Evolutionary conservation across 805 yeast species (phyloP).

Genomic region (Sugiyamaella valdiviana): DNA sequence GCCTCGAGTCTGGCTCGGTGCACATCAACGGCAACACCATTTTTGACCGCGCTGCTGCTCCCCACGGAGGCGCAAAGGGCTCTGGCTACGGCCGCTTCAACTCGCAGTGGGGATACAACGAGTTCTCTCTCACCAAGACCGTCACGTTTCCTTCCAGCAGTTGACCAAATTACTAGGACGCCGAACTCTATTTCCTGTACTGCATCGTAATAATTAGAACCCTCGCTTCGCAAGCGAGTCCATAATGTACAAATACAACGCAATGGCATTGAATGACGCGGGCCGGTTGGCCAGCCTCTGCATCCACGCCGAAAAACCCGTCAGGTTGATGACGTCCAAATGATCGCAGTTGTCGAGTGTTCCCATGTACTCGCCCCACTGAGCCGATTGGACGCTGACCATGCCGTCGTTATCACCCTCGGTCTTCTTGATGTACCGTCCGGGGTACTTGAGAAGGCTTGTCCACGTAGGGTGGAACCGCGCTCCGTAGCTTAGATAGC

Average conservation of each 20-base stretch:
- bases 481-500: slow-evolving; percentile 83
- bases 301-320: slow-evolving; percentile 27
- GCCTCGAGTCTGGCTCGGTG: slow-evolving; percentile 70
- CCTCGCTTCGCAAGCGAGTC: slow-evolving; percentile 57
- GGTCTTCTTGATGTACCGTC: slow-evolving; percentile 49
- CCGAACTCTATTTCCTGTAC: no score
- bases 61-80: slow-evolving; percentile 55
- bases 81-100: slow-evolving; percentile 73
- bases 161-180: no score
- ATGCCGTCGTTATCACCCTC: slow-evolving; percentile 76
- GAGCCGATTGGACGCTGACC: slow-evolving; percentile 69
- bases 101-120: slow-evolving; percentile 58
- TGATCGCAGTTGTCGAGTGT: slow-evolving; percentile 77
- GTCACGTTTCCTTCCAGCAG: slow-evolving; percentile 28
- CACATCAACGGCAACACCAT: slow-evolving; percentile 54
- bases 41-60: slow-evolving; percentile 15
- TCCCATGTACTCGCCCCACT: slow-evolving; percentile 82
- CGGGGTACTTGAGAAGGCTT: slow-evolving; percentile 56
- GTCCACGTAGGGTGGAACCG: slow-evolving; percentile 55
- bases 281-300: slow-evolving; percentile 8
- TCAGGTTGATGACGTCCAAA: slow-evolving; percentile 75
- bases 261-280: slow-evolving; percentile 54
- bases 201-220: slow-evolving; percentile 30
- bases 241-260: slow-evolving; percentile 62
- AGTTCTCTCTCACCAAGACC: slow-evolving; percentile 52